These are phyloP conservation scores for Theileria luwenshuni DNA, from an alignment of 169 alveolate species.

Conservation along the genomic window DNA sequence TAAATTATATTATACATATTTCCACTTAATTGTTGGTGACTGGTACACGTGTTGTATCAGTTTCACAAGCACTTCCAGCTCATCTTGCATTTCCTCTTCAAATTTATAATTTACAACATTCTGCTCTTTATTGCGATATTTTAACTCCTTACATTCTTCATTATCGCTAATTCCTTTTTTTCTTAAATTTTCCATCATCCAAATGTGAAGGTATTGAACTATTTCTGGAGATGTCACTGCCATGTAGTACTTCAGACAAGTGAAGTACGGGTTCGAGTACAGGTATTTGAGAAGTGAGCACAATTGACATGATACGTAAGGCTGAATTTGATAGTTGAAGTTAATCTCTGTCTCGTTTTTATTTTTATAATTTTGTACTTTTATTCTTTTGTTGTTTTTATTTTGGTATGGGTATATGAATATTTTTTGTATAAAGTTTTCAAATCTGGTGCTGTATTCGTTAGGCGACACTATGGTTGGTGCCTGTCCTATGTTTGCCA, in stretches of 20 bases:
- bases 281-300: conserved; percentile 7
- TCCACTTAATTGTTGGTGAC: conserved; percentile 13
- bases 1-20: not conserved
- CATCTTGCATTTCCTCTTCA: not conserved
- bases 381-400: not conserved
- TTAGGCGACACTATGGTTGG: conserved; percentile 68
- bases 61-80: not conserved
- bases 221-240: conserved; percentile 36
- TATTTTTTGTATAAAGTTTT: conserved; percentile 23
- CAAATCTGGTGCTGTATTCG: conserved; percentile 56
- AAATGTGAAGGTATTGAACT: conserved; percentile 25
- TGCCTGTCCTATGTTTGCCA: conserved; percentile 64
- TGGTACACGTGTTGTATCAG: not conserved
- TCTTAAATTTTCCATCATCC: not conserved
- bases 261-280: conserved; percentile 9
- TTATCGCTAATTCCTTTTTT: not conserved
- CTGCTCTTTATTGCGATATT: no score
- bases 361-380: not conserved
- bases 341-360: not conserved
- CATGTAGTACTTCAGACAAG: conserved; percentile 39
- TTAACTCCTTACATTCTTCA: no score
- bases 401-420: conserved; percentile 15
- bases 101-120: not conserved
- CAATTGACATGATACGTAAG: not conserved
- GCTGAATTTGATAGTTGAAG: not conserved